Conservation (phyloP, 2,329 filamentous ascomycete genomes). For the Arthrinium phaeospermum region DNA sequence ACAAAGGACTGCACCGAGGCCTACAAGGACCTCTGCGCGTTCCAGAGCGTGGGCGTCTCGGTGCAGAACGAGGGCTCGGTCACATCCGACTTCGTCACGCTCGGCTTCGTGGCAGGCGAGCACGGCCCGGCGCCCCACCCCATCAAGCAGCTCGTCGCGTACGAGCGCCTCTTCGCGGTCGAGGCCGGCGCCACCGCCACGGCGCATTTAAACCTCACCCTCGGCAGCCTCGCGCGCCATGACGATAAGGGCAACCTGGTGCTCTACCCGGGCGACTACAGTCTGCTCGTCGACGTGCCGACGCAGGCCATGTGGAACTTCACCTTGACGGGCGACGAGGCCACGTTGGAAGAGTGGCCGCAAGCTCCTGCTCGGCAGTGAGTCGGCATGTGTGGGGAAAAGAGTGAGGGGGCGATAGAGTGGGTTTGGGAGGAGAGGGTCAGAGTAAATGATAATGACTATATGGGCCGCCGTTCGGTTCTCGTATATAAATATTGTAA, state of each 20-base stretch:
- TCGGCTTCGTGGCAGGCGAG: slow-evolving; percentile 48
- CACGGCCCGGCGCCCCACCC: slow-evolving; percentile 49
- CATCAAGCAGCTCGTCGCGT: slow-evolving; percentile 51
- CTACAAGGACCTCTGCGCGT: slow-evolving; percentile 45
- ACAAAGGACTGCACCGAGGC: slow-evolving; percentile 35
- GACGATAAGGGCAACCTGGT: slow-evolving; percentile 51
- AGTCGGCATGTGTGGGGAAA: slow-evolving; percentile 8
- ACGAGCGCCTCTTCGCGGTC: slow-evolving; percentile 44
- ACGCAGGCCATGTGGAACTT: slow-evolving; percentile 45
- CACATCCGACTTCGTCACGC: slow-evolving; percentile 50
- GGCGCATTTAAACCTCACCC: slow-evolving; percentile 46
- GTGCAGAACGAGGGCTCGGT: slow-evolving; percentile 47
- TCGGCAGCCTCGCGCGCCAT: slow-evolving; percentile 49
- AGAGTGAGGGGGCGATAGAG: neutral
- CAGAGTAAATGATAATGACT: neutral
- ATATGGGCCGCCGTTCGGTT: neutral
- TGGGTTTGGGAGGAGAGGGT: neutral
- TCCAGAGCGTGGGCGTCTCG: slow-evolving; percentile 43
- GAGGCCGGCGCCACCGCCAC: slow-evolving; percentile 31
- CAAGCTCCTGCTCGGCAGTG: slow-evolving; percentile 28
- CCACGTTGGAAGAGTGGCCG: slow-evolving; percentile 41
- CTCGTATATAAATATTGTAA: neutral
- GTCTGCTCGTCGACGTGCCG: slow-evolving; percentile 45
- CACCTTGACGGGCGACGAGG: slow-evolving; percentile 45
- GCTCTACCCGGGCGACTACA: slow-evolving; percentile 53